A percentile compares a stretch with the other conserved stretches of the same genome.
Conservation (phyloP, 192 early-diverging fungal species). For the Chytriomyces confervae region DNA sequence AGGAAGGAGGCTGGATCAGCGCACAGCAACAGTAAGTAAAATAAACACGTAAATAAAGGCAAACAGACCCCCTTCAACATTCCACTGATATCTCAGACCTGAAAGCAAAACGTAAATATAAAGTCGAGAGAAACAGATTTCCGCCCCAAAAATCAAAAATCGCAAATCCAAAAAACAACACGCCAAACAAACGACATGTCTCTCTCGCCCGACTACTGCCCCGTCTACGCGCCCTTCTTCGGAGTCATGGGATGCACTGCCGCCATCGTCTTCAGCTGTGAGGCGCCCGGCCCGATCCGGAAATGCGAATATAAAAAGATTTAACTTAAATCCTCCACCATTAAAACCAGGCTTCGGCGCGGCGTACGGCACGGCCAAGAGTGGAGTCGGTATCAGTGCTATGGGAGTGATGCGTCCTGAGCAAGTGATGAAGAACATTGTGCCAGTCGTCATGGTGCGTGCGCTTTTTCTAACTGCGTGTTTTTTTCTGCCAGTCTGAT, state of each 20-base stretch:
- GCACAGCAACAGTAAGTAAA: no score
- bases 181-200: conserved; percentile 26
- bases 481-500: not conserved
- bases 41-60: no score
- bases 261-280: conserved; percentile 81
- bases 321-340: not conserved
- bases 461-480: not conserved
- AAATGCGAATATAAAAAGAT: not conserved
- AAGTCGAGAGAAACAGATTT: no score
- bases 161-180: no score
- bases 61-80: no score
- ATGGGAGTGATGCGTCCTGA: conserved; percentile 93
- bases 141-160: no score
- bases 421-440: conserved; percentile 74
- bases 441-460: conserved; percentile 91
- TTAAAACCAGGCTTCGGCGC: conserved; percentile 81
- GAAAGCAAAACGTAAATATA: no score
- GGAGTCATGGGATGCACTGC: conserved; percentile 89
- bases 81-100: no score
- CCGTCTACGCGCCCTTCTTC: conserved; percentile 94
- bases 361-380: conserved; percentile 97
- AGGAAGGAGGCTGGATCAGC: no score
- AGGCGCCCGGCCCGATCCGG: not conserved
- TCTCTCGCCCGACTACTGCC: conserved; percentile 62
- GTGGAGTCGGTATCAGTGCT: conserved; percentile 94